Conservation (phyloP, 768 basidiomycete genomes). For the Collybiopsis luxurians region DNA sequence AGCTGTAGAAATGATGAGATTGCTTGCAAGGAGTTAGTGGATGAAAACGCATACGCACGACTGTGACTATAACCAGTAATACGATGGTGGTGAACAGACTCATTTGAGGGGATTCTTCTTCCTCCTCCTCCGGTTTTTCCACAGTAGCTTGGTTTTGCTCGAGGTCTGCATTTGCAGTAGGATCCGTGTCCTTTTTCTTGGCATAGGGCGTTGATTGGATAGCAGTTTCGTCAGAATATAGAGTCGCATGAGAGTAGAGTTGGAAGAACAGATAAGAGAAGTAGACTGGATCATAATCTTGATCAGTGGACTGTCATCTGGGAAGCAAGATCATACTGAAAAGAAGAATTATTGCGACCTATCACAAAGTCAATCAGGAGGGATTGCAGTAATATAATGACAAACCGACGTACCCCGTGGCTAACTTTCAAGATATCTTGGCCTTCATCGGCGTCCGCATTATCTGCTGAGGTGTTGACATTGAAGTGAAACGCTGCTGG, state of each 20-base stretch:
- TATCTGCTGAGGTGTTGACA: slow-evolving; percentile 21
- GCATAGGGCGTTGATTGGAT: slow-evolving; percentile 32
- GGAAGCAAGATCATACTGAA: slow-evolving; percentile 64
- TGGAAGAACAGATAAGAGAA: slow-evolving; percentile 76
- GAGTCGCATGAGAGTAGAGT: slow-evolving; percentile 66
- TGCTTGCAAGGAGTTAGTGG: neutral
- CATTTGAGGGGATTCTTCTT: slow-evolving; percentile 51
- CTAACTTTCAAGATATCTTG: slow-evolving; percentile 62
- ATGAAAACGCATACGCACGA: slow-evolving; percentile 46
- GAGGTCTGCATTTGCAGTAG: slow-evolving; percentile 1
- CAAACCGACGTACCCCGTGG: slow-evolving; percentile 55
- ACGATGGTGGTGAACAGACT: slow-evolving; percentile 50
- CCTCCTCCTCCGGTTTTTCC: slow-evolving; percentile 36
- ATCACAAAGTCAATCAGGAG: neutral
- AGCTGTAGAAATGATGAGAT: slow-evolving; percentile 34
- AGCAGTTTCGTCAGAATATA: slow-evolving; percentile 55
- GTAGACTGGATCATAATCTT: slow-evolving; percentile 61
- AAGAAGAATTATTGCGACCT: slow-evolving; percentile 1
- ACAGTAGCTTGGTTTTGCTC: slow-evolving; percentile 15
- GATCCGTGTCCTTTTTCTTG: slow-evolving; percentile 9
- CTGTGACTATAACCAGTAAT: slow-evolving; percentile 58
- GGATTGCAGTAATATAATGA: neutral
- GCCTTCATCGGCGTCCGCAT: slow-evolving; percentile 23
- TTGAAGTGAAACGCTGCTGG: slow-evolving; percentile 79
- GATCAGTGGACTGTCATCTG: slow-evolving; percentile 29